phyloP scores from a whole-genome alignment of 352 stramenopile genomes.

The Phytophthora sansomeana region DNA sequence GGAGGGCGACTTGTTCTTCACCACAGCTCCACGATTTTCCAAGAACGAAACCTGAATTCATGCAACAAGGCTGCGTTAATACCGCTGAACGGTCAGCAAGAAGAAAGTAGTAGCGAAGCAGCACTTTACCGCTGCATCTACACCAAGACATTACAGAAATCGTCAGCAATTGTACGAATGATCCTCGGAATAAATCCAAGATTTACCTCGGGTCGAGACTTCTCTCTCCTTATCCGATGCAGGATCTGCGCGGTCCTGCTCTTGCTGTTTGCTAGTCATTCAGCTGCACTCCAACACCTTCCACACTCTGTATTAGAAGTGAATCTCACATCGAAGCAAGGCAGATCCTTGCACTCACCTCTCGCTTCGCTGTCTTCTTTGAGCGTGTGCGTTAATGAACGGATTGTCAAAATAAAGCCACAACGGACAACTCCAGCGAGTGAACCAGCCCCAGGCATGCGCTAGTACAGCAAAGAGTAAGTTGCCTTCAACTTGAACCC shows the following conservation, averaged over 20 bases:
- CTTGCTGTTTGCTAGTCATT: slow-evolving; percentile 31
- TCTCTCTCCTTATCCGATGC: slow-evolving; percentile 25
- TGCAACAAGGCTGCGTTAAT: not conserved
- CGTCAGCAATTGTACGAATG: not conserved
- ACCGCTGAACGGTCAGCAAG: not conserved
- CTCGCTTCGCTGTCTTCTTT: not conserved
- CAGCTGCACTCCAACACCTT: not conserved
- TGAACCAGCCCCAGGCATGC: slow-evolving; percentile 7
- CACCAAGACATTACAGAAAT: slow-evolving; percentile 2
- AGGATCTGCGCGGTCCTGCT: slow-evolving; percentile 11
- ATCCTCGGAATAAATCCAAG: not conserved
- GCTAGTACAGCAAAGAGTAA: slow-evolving; percentile 18
- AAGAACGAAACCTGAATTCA: slow-evolving; percentile 34
- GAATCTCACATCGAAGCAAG: slow-evolving; percentile 2
- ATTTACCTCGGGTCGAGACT: slow-evolving; percentile 20
- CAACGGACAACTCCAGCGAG: slow-evolving; percentile 22
- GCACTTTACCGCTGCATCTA: slow-evolving; percentile 31
- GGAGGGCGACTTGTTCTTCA: slow-evolving; percentile 51
- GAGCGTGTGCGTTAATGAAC: slow-evolving; percentile 1
- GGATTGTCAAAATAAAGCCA: slow-evolving; percentile 30
- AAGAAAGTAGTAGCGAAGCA: not conserved
- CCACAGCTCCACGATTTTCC: slow-evolving; percentile 31
- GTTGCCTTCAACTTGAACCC: slow-evolving; percentile 5
- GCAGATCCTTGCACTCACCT: not conserved
- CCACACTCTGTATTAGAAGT: not conserved